Percentiles rank a stretch among this genome's conserved stretches.
These are phyloP conservation scores for Colletotrichum nymphaeae DNA, from an alignment of 2,329 filamentous ascomycete genomes.

Conservation along the genomic window DNA sequence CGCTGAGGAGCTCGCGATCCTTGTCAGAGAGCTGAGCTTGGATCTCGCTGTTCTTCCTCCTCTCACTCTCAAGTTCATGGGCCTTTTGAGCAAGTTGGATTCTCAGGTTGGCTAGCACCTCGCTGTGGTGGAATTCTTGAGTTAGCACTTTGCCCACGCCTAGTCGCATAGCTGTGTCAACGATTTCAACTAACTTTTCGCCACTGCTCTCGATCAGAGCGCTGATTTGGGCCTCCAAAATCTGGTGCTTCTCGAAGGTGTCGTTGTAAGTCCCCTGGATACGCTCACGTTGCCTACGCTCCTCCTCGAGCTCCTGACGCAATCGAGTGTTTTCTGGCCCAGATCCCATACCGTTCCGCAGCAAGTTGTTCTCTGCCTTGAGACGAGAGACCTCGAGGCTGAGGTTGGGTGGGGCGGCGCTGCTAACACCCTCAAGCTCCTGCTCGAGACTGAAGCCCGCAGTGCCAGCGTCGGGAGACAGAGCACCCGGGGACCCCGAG, in stretches of 20 bases:
- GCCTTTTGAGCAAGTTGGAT: slow-evolving; percentile 61
- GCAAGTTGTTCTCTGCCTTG: slow-evolving; percentile 70
- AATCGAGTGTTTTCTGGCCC: slow-evolving; percentile 66
- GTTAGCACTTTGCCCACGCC: slow-evolving; percentile 52
- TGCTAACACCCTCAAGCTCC: slow-evolving; percentile 64
- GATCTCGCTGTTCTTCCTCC: slow-evolving; percentile 48
- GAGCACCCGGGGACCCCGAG: slow-evolving; percentile 39
- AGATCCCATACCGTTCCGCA: slow-evolving; percentile 65
- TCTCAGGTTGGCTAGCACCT: slow-evolving; percentile 62
- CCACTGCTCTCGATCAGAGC: slow-evolving; percentile 60
- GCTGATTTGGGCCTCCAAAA: slow-evolving; percentile 68
- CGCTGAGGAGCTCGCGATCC: slow-evolving; percentile 65
- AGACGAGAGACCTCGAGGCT: slow-evolving; percentile 67
- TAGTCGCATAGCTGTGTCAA: slow-evolving; percentile 39
- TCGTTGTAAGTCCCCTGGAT: slow-evolving; percentile 67
- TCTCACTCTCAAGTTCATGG: slow-evolving; percentile 52
- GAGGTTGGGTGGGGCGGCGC: slow-evolving; percentile 53
- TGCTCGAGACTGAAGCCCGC: slow-evolving; percentile 65
- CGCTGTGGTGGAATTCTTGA: slow-evolving; percentile 59
- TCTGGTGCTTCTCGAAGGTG: slow-evolving; percentile 67
- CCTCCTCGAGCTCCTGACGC: slow-evolving; percentile 66
- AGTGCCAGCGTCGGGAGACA: slow-evolving; percentile 39
- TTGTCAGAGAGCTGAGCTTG: slow-evolving; percentile 62
- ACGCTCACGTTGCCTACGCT: slow-evolving; percentile 60
- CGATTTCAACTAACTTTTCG: slow-evolving; percentile 64